Conservation (phyloP, 192 early-diverging fungal genomes). For the Spinellus fusiger region DNA sequence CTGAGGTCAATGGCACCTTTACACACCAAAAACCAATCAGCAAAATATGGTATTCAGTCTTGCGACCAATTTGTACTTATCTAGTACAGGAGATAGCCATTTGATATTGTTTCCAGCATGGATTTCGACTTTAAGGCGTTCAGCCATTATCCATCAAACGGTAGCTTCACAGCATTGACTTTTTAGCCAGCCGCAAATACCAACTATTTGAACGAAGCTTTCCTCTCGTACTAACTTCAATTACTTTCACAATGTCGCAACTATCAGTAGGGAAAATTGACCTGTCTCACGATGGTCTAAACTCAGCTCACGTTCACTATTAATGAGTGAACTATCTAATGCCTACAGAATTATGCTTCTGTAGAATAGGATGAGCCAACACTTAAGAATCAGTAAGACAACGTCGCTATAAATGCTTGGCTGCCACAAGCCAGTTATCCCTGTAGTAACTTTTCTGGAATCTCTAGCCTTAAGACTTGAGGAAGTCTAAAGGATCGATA, state of each 20-base stretch:
- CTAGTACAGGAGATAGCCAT: slow-evolving; percentile 24
- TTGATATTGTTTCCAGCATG: slow-evolving; percentile 58
- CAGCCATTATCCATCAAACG: slow-evolving; percentile 69
- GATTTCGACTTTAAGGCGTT: slow-evolving; percentile 72
- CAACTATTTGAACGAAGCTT: slow-evolving; percentile 61
- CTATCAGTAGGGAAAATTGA: slow-evolving; percentile 93
- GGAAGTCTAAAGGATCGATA: too few species aligned
- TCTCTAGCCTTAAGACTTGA: slow-evolving; percentile 66
- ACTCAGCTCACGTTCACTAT: slow-evolving; percentile 91
- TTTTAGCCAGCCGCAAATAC: slow-evolving; percentile 66
- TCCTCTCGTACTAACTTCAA: slow-evolving; percentile 75
- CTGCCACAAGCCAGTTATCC: slow-evolving; percentile 71
- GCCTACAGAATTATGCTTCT: slow-evolving; percentile 80
- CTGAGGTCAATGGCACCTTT: too few species aligned
- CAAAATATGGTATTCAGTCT: too few species aligned
- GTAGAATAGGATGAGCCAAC: slow-evolving; percentile 81
- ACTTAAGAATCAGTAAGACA: slow-evolving; percentile 82
- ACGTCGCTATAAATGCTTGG: slow-evolving; percentile 79
- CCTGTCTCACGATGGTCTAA: slow-evolving; percentile 94
- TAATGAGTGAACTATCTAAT: slow-evolving; percentile 85
- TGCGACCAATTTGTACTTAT: not conserved
- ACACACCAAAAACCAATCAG: too few species aligned
- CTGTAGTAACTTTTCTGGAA: slow-evolving; percentile 80
- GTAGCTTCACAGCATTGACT: slow-evolving; percentile 69
- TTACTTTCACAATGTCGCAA: slow-evolving; percentile 66